phyloP scores from a whole-genome alignment of 805 yeast genomes.

The Metschnikowia proteae region DNA sequence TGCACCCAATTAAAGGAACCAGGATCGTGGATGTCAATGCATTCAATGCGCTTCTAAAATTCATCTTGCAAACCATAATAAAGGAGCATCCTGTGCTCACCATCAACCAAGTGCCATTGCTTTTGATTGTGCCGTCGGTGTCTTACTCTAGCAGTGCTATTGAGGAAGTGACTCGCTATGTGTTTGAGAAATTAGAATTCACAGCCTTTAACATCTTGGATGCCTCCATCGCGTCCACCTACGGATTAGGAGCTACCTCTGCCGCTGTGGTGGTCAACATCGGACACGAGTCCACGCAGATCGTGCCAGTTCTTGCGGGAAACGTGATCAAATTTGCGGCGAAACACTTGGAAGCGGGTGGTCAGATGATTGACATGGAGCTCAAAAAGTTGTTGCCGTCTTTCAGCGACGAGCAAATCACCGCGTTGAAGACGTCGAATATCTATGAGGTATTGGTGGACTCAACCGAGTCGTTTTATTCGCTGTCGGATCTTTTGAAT shows the following conservation, averaged over 20 bases:
- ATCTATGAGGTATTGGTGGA: constrained; percentile 78
- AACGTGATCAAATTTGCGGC: constrained; percentile 56
- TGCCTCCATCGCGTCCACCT: constrained; percentile 62
- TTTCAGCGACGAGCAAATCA: constrained; percentile 57
- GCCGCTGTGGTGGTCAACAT: constrained; percentile 76
- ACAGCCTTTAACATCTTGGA: constrained; percentile 72
- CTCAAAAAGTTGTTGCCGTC: constrained; percentile 56
- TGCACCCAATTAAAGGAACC: constrained; percentile 65
- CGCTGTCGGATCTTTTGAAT: constrained; percentile 44
- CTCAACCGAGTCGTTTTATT: constrained; percentile 63
- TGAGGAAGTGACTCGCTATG: constrained; percentile 70
- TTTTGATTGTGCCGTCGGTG: constrained; percentile 57
- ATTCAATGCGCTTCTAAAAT: constrained; percentile 56
- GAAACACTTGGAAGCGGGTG: constrained; percentile 55
- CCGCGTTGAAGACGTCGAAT: constrained; percentile 65
- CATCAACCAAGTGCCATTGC: constrained; percentile 65
- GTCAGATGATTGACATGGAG: constrained; percentile 54
- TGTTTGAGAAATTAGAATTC: constrained; percentile 68
- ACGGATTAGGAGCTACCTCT: constrained; percentile 64
- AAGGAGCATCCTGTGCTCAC: constrained; percentile 42
- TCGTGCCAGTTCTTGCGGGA: constrained; percentile 76
- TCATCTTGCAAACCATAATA: constrained; percentile 38
- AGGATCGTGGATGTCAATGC: constrained; percentile 66
- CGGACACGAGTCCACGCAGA: constrained; percentile 71
- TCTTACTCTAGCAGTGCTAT: constrained; percentile 65